Conservation (phyloP, 2,329 filamentous ascomycete genomes). For the Cryoendolithus antarcticus region DNA sequence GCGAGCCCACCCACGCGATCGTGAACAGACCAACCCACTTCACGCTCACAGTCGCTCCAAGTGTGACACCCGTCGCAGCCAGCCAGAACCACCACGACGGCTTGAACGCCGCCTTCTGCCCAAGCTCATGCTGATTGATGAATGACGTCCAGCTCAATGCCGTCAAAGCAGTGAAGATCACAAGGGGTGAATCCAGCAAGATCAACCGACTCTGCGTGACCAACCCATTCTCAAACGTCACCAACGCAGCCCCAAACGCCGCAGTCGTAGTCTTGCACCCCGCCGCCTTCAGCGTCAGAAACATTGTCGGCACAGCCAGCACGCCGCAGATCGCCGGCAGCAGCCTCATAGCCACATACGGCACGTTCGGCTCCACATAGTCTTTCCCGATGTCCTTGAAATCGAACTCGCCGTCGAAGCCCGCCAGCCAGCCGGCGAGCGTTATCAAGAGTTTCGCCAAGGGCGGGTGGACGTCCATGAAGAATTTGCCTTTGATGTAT, state of each 20-base stretch:
- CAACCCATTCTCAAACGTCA: constrained; percentile 95
- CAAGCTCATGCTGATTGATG: constrained; percentile 91
- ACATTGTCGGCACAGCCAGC: constrained; percentile 80
- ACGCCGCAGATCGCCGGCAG: constrained; percentile 84
- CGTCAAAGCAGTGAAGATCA: constrained; percentile 87
- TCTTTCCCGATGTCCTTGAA: constrained; percentile 99
- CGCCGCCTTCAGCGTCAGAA: constrained; percentile 79
- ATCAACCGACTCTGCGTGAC: constrained; percentile 92
- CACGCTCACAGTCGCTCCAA: constrained; percentile 85
- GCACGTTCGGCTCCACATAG: constrained; percentile 85
- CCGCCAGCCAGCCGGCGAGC: constrained; percentile 84
- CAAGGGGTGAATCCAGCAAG: constrained; percentile 85
- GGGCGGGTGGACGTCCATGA: constrained; percentile 99
- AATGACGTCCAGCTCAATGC: constrained; percentile 85
- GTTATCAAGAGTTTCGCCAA: constrained; percentile 95
- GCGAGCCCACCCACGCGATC: constrained; percentile 88
- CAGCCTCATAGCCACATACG: constrained; percentile 95
- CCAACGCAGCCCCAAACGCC: constrained; percentile 66
- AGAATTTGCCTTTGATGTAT: constrained; percentile 98
- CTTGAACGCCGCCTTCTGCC: constrained; percentile 75
- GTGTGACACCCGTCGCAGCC: constrained; percentile 66
- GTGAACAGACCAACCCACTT: constrained; percentile 99
- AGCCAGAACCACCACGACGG: constrained; percentile 98
- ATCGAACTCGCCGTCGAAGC: constrained; percentile 90
- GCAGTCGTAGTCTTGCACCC: constrained; percentile 83